A percentile compares a stretch with the other conserved stretches of the same genome.
phyloP scores from a whole-genome alignment of 352 stramenopile genomes.

The Phytophthora sp. region DNA sequence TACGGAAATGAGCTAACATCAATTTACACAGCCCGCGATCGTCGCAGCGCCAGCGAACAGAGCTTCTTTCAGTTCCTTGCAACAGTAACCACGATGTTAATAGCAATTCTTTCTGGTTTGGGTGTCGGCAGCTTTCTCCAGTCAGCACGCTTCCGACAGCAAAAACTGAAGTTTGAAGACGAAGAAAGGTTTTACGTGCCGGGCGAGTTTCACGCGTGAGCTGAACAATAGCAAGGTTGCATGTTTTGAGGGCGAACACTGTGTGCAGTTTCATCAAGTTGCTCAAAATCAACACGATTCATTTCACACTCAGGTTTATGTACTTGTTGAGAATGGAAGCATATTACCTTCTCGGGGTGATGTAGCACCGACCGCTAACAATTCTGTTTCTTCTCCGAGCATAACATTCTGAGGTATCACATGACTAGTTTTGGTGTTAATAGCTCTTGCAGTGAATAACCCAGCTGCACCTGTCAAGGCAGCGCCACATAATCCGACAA shows the following conservation, averaged over 20 bases:
- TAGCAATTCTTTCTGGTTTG: conserved; percentile 36
- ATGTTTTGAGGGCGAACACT: too few relatives aligned
- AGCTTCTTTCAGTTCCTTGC: conserved; percentile 57
- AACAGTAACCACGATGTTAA: conserved; percentile 38
- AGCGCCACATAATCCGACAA: conserved; percentile 57
- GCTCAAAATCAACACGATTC: too few relatives aligned
- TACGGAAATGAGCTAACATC: conserved; percentile 44
- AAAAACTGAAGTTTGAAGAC: conserved; percentile 60
- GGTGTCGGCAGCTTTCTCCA: conserved; percentile 42
- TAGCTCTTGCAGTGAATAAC: conserved; percentile 44
- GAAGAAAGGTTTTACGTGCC: conserved; percentile 66
- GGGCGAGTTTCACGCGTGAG: conserved; percentile 9
- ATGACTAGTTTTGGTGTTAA: conserved; percentile 50
- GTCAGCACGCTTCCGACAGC: conserved; percentile 49
- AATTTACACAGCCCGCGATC: conserved; percentile 48
- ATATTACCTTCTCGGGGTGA: conserved; percentile 13
- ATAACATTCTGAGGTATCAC: conserved; percentile 41
- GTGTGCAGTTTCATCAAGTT: too few relatives aligned
- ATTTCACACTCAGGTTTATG: not conserved
- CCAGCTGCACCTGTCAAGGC: conserved; percentile 30
- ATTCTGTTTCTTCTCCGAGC: conserved; percentile 12
- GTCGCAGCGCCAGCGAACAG: conserved; percentile 44
- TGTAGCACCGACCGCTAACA: conserved; percentile 22
- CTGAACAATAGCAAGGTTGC: too few relatives aligned
- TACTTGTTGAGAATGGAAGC: conserved; percentile 8